Percentiles rank a stretch among this genome's conserved stretches.
phyloP scores from a whole-genome alignment of 176 grass and related monocot genomes.

The Pharus latifolius region DNA sequence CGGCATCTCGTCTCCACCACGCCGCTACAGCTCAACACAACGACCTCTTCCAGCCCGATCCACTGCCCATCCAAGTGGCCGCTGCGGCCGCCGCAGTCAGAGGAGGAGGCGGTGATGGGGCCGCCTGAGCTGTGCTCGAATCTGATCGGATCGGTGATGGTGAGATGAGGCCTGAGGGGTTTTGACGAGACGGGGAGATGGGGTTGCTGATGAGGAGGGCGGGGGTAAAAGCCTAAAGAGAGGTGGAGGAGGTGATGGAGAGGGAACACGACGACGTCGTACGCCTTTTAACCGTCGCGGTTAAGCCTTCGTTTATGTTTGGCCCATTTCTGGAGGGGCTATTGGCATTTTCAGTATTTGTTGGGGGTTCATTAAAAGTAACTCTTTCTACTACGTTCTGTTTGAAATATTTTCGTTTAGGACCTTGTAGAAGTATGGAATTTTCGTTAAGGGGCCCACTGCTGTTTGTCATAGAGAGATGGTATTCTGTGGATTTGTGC shows the following conservation, averaged over 20 bases:
- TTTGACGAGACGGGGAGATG: conserved; percentile 1
- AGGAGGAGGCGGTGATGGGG: background rate
- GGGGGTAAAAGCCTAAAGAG: background rate
- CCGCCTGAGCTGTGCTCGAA: background rate
- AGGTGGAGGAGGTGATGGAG: too few relatives aligned
- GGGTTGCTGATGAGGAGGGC: background rate
- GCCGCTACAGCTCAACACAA: background rate
- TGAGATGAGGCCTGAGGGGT: background rate
- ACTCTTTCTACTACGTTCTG: too few relatives aligned
- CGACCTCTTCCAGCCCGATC: conserved; percentile 3
- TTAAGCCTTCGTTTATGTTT: background rate
- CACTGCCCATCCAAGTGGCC: background rate
- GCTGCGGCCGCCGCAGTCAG: background rate
- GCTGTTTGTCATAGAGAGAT: too few relatives aligned
- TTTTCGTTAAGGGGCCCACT: too few relatives aligned
- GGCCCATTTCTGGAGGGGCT: too few relatives aligned
- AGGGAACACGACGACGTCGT: conserved; percentile 41
- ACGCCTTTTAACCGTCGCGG: conserved; percentile 47
- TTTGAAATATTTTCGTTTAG: background rate
- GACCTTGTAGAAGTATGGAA: background rate
- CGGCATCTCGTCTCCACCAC: conserved; percentile 19
- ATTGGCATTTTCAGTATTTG: too few relatives aligned
- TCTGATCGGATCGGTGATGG: conserved; percentile 20
- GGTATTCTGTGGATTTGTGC: too few relatives aligned
- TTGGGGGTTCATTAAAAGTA: too few relatives aligned